phyloP scores from a whole-genome alignment of 129 eudicot genomes.

The Silybum marianum region DNA sequence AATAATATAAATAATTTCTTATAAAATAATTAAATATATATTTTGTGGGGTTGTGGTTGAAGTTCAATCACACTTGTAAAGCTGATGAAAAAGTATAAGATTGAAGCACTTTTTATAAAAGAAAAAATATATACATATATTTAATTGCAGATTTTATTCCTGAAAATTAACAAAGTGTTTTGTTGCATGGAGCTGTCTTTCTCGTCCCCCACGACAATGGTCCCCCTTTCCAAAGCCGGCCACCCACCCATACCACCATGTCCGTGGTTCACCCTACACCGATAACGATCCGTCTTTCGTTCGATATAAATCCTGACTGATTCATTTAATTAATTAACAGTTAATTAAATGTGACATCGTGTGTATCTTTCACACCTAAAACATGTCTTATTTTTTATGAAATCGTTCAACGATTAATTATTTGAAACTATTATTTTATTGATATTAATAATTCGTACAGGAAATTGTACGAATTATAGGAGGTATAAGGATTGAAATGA shows the following conservation, averaged over 20 bases:
- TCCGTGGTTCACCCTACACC: slow-evolving; percentile 30
- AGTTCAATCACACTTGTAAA: slow-evolving; percentile 19
- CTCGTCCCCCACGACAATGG: slow-evolving; percentile 32
- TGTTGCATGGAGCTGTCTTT: slow-evolving; percentile 29
- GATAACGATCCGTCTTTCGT: slow-evolving; percentile 27
- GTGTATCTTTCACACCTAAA: slow-evolving; percentile 22
- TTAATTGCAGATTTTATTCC: slow-evolving; percentile 17
- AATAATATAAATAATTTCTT: no score
- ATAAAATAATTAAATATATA: no score
- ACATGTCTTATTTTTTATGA: slow-evolving; percentile 10
- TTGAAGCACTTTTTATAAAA: slow-evolving; percentile 1
- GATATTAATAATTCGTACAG: slow-evolving; percentile 25
- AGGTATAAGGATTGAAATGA: slow-evolving; percentile 19
- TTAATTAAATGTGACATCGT: slow-evolving; percentile 7
- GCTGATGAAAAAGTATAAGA: slow-evolving; percentile 11
- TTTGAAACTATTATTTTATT: neutral
- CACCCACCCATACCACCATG: slow-evolving; percentile 41
- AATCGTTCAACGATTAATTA: slow-evolving; percentile 1
- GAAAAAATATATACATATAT: neutral
- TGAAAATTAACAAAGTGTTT: slow-evolving; percentile 16
- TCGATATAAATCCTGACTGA: neutral
- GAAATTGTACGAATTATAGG: slow-evolving; percentile 28
- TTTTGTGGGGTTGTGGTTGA: slow-evolving; percentile 12
- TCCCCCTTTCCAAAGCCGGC: slow-evolving; percentile 35
- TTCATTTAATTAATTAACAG: neutral